A percentile compares a stretch with the other conserved stretches of the same genome.
phyloP scores from a whole-genome alignment of 2,329 filamentous ascomycete species.

The Zasmidium citrigriseum region DNA sequence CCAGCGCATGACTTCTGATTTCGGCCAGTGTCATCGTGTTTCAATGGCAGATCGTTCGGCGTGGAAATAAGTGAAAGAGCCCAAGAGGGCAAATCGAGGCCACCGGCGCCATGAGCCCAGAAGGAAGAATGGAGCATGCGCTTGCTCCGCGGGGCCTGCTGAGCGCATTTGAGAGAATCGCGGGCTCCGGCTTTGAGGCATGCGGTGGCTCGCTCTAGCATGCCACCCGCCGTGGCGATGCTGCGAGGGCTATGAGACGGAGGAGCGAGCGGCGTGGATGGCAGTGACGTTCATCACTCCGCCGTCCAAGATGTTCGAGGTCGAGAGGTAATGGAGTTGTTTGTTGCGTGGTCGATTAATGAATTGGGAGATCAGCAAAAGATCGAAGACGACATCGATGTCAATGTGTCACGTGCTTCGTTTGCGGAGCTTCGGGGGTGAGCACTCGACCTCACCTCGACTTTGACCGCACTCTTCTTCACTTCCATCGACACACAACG shows the following conservation, averaged over 20 bases:
- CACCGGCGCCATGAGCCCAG: constrained; percentile 57
- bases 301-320: neutral
- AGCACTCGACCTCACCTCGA: too few relatives aligned
- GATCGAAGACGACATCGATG: neutral
- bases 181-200: constrained; percentile 60
- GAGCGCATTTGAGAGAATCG: constrained; percentile 48
- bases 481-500: too few relatives aligned
- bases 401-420: neutral
- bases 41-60: constrained; percentile 13
- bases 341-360: neutral
- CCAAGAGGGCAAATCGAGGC: constrained; percentile 42
- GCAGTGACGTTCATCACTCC: neutral
- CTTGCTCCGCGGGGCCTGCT: constrained; percentile 41
- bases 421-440: too few relatives aligned
- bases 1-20: neutral
- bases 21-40: constrained; percentile 8
- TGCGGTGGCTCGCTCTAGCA: constrained; percentile 62
- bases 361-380: neutral
- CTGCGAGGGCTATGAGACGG: neutral
- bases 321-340: neutral
- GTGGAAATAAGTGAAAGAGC: neutral
- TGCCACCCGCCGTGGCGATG: constrained; percentile 38
- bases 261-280: neutral
- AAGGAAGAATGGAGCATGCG: constrained; percentile 57
- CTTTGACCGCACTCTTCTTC: too few relatives aligned